A percentile compares a stretch with the other conserved stretches of the same genome.
Conservation (phyloP, 768 basidiomycete species). For the Plicaturopsis crispa region DNA sequence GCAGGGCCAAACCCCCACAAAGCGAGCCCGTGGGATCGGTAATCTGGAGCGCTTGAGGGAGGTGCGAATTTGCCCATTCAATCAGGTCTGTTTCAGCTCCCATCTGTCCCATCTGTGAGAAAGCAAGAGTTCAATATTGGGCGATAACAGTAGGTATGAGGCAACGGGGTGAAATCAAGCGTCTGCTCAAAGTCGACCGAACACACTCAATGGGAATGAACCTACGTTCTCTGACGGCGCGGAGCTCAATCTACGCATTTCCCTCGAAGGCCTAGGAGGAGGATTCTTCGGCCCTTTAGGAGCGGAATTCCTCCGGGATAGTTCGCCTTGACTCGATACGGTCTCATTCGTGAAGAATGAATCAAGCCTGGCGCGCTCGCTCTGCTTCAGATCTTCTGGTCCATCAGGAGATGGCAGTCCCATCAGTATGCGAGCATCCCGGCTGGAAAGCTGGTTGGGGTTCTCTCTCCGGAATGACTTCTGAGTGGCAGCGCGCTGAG, state of each 20-base stretch:
- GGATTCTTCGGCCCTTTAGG: slow-evolving; percentile 14
- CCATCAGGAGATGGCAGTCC: slow-evolving; percentile 30
- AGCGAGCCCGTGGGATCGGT: slow-evolving; percentile 27
- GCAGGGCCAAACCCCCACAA: slow-evolving; percentile 68
- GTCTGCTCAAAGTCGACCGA: no score
- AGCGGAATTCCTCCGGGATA: slow-evolving; percentile 12
- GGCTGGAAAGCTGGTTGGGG: slow-evolving; percentile 69
- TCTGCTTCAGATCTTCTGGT: slow-evolving; percentile 22
- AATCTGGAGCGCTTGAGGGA: slow-evolving; percentile 60
- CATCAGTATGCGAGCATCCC: slow-evolving; percentile 76
- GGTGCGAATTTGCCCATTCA: slow-evolving; percentile 83
- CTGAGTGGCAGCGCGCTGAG: slow-evolving; percentile 81
- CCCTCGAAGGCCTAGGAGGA: slow-evolving; percentile 66
- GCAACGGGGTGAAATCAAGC: no score
- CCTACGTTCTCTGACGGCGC: slow-evolving; percentile 20
- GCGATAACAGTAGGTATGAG: no score
- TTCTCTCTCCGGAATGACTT: slow-evolving; percentile 81
- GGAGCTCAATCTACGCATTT: slow-evolving; percentile 39
- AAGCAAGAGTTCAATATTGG: no score
- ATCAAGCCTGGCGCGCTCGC: slow-evolving; percentile 43
- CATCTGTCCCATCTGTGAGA: no score
- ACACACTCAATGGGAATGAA: no score
- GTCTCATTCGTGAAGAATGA: slow-evolving; percentile 47
- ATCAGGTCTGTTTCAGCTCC: slow-evolving; percentile 53
- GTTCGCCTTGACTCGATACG: slow-evolving; percentile 12